A percentile compares a stretch with the other conserved stretches of the same genome.
Evolutionary conservation across 768 basidiomycete species (phyloP).

Genomic region (Obba rivulosa): DNA sequence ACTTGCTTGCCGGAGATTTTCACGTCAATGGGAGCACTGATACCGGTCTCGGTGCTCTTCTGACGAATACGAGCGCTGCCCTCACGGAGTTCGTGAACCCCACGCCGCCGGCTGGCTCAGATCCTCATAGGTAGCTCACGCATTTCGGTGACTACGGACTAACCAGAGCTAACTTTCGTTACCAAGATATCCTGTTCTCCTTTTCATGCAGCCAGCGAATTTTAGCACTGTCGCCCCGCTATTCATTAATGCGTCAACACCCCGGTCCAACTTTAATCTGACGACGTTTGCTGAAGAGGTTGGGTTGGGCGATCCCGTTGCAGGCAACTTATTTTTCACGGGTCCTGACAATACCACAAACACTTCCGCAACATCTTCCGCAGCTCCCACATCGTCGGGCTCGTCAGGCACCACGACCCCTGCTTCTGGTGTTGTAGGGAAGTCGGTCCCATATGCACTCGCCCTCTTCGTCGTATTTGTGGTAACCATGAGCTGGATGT

Average conservation of each 20-base stretch:
- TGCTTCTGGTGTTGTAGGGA: too few relatives aligned
- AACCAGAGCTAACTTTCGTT: background rate
- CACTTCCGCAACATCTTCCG: background rate
- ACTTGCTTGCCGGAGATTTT: conserved; percentile 25
- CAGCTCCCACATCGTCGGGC: too few relatives aligned
- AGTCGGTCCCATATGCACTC: too few relatives aligned
- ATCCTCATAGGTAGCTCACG: conserved; percentile 25
- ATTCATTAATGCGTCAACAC: conserved; percentile 23
- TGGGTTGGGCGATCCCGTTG: conserved; percentile 25
- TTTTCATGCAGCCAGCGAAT: conserved; percentile 26
- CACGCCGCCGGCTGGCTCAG: conserved; percentile 26
- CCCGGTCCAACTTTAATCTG: conserved; percentile 27
- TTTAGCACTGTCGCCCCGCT: conserved; percentile 10
- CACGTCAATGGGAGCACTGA: conserved; percentile 8
- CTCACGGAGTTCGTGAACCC: conserved; percentile 26
- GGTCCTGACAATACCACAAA: conserved; percentile 16
- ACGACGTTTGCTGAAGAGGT: conserved; percentile 23
- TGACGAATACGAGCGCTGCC: conserved; percentile 26
- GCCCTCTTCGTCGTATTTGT: too few relatives aligned
- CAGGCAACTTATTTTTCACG: conserved; percentile 28
- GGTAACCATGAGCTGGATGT: too few relatives aligned
- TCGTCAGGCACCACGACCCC: too few relatives aligned
- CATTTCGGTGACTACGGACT: background rate
- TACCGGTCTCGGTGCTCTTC: conserved; percentile 6
- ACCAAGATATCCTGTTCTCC: conserved; percentile 24